Base-by-base conservation (phyloP, 345 rosid genomes). In the Populus pruinosa region DNA sequence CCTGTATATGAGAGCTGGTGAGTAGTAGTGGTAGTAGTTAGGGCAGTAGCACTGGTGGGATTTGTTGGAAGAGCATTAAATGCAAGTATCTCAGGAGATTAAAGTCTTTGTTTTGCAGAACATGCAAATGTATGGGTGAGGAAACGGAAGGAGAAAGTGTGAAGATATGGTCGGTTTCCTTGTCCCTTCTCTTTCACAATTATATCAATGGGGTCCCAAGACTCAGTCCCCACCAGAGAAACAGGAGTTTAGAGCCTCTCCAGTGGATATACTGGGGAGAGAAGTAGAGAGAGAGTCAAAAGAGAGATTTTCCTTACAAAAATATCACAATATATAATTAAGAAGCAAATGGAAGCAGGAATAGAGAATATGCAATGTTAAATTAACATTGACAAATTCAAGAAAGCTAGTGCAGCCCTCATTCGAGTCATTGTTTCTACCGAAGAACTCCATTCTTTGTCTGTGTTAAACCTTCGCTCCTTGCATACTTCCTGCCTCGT, bases 121-220 rank as follows among this genome's bases (percentile, higher is more conserved):
- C 91, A 85, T 88, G 93, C 87, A 85, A 77, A 76, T 87, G 89
- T 86, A 84, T 86, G 90, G 84, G 84, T 72, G 50, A 81, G 65
- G 50, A 77, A 80, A 79, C 79, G 79, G 67, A 72, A 74, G 76
- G 6, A 79, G 12, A 55, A 20, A 55, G 23, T 20, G 61, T 20
- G 8, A 77, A 82, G 85, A 84, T 69, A 90, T 86, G 89, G 84
- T 82, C 77, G 78, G 79, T 78, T 84, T 63, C 77, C 82, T n/a
- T 87, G 87, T 87, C 85, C 69, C 85, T 78, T 77, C 70, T 67
- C 77, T 78, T 77, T 49, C 83, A 74, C 76, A 74, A 38, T 71
- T 70, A 69, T 62, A 71, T 81, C 79, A 78, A 69, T 71, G 75
- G 85, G 87, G 86, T 76, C 82, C 84, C 76, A 69, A 64, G 75